Percentiles rank a stretch among this genome's conserved stretches.
Evolutionary conservation across 1,284 basidiomycete genomes (phyloP).

Genomic region (Tilletia caries): DNA sequence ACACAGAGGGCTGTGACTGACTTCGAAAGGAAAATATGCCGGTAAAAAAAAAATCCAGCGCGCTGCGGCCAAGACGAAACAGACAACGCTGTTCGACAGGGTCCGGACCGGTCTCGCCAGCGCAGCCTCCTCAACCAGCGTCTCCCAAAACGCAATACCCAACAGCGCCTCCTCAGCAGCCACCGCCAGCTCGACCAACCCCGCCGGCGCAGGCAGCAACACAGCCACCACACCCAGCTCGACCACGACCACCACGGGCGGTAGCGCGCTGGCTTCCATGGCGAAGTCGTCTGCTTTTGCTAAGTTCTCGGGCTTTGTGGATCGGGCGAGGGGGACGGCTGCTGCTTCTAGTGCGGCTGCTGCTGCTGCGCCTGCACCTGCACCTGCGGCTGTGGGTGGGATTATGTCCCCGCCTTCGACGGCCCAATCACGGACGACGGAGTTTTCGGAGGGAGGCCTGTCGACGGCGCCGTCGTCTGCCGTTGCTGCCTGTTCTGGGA

Average conservation of each 20-base stretch:
- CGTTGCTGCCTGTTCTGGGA: background rate
- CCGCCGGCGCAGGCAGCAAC: too few species aligned
- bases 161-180: conserved; percentile 10
- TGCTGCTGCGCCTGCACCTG: background rate
- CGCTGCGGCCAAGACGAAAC: conserved; percentile 22
- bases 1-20: too few species aligned
- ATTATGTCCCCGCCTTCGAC: background rate
- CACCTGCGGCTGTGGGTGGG: background rate
- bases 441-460: background rate
- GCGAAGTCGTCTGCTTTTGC: conserved; percentile 4
- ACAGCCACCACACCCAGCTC: background rate
- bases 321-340: background rate
- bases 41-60: conserved; percentile 9
- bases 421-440: background rate
- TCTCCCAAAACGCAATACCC: background rate
- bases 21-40: background rate
- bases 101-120: conserved; percentile 15
- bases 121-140: conserved; percentile 6
- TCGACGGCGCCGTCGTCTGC: background rate
- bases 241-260: conserved; percentile 17
- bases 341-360: background rate
- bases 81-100: conserved; percentile 23
- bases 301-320: conserved; percentile 8
- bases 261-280: conserved; percentile 12
- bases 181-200: conserved; percentile 22